Percentiles rank a stretch among this genome's conserved stretches.
phyloP scores from a whole-genome alignment of 108 stramenopile species.

The Conticribra weissflogii region DNA sequence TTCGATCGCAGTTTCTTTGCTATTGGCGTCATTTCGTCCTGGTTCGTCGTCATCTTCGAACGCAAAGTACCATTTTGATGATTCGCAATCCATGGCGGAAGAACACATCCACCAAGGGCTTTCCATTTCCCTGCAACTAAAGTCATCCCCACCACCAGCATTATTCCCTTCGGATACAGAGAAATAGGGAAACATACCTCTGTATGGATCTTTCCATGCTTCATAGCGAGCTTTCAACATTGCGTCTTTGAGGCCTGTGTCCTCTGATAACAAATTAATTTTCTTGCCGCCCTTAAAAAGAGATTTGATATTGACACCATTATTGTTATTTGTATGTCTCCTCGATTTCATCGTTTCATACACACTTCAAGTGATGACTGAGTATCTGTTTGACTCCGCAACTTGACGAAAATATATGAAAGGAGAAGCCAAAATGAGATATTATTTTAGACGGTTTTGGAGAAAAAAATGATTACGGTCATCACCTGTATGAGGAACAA shows the following conservation, averaged over 20 bases:
- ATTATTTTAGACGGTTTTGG: too few species aligned
- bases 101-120: neutral
- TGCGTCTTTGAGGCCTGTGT: constrained; percentile 8
- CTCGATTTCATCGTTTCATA: neutral
- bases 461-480: too few species aligned
- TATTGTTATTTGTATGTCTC: too few species aligned
- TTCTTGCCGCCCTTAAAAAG: neutral
- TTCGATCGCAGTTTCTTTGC: neutral
- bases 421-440: too few species aligned
- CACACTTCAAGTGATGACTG: too few species aligned
- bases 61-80: neutral
- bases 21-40: neutral
- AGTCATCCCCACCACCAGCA: neutral
- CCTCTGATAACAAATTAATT: constrained; percentile 3
- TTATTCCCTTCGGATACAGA: neutral
- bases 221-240: constrained; percentile 65
- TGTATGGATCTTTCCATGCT: constrained; percentile 65
- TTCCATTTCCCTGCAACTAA: neutral
- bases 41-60: neutral
- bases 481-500: too few species aligned
- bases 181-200: constrained; percentile 37
- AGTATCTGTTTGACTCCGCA: too few species aligned
- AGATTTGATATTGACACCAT: neutral
- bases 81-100: neutral
- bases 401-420: too few species aligned